Evolutionary conservation across 192 early-diverging fungal species (phyloP), one percentile per base, ranked within the genome.

Genomic region (Coemansia sp.): DNA sequence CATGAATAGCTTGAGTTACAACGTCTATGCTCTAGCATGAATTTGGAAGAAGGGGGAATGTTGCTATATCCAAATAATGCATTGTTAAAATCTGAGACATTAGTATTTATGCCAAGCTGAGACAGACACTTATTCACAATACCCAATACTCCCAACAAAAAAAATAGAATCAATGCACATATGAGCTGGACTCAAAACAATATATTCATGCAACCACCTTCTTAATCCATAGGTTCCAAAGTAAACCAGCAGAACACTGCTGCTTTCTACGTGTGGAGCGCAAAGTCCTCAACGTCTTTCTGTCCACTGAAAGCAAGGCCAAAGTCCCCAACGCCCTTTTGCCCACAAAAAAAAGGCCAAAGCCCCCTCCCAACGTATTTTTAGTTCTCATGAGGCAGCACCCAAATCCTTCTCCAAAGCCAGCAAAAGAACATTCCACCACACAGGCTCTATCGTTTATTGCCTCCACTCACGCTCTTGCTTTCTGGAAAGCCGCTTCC

Each of bases 51-150:
- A 26, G 26, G 26, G 26, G 35, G 21, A 21, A 9, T 10, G 21
- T 50, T 50, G 47, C 9, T 50, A n/a, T n/a, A 50, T 21, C 47
- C 47, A 50, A 50, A 50, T 50, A 21, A 50, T 50, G 47, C 47
- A 23, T 50, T 50, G 42, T 5, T 5, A 43, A 43, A 16, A 43
- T 16, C 19, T 50, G 21, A 50, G n/a, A 50, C 47, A 50, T 50
- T 50, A 21, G 19, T 19, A 50, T 23, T 50, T 7, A 50, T 50
- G 47, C 47, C n/a, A 7, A n/a, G 47, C 9, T 50, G 47, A 50
- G 47, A 50, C 19, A 50, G 47, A 21, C 9, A 10, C 47, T 21
- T 21, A 21, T 21, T 2, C 47, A 50, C 47, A 21, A 50, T 10
- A n/a, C 43, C 6, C 13, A 16, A 46, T 17, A 17, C 19, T 50